Conservation (phyloP, 352 stramenopile species). For the Phytophthora palmivora region DNA sequence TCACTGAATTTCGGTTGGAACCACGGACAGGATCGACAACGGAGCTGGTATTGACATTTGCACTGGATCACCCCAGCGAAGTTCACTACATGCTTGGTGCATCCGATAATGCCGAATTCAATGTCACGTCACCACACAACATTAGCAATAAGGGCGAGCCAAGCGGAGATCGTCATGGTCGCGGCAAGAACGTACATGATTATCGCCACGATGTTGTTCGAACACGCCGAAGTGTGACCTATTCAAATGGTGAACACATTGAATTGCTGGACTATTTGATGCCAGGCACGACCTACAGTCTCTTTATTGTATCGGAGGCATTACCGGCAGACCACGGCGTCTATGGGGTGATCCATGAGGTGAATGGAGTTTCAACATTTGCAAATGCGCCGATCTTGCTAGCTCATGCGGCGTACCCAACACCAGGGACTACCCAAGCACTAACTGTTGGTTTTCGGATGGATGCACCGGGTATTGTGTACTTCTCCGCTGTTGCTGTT, state of each 20-base stretch:
- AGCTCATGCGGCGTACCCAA: conserved; percentile 69
- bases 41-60: conserved; percentile 65
- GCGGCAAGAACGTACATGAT: conserved; percentile 49
- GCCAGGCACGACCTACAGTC: conserved; percentile 66
- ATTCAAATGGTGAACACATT: conserved; percentile 38
- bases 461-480: conserved; percentile 59
- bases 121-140: conserved; percentile 79
- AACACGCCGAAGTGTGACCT: conserved; percentile 45
- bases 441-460: conserved; percentile 73
- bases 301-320: conserved; percentile 69
- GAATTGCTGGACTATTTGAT: conserved; percentile 72
- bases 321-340: conserved; percentile 54
- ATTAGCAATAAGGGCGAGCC: conserved; percentile 60
- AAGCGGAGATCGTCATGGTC: conserved; percentile 21
- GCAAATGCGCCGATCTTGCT: conserved; percentile 70
- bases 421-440: conserved; percentile 48
- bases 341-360: conserved; percentile 57
- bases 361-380: conserved; percentile 65
- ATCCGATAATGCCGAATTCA: conserved; percentile 67
- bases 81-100: conserved; percentile 77
- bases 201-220: conserved; percentile 72
- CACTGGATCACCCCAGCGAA: conserved; percentile 65
- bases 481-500: conserved; percentile 64
- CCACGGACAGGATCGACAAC: conserved; percentile 80
- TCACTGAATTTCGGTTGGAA: conserved; percentile 49